These are phyloP conservation scores for Neurospora pannonica DNA, from an alignment of 495 filamentous ascomycete genomes.

Conservation along the genomic window DNA sequence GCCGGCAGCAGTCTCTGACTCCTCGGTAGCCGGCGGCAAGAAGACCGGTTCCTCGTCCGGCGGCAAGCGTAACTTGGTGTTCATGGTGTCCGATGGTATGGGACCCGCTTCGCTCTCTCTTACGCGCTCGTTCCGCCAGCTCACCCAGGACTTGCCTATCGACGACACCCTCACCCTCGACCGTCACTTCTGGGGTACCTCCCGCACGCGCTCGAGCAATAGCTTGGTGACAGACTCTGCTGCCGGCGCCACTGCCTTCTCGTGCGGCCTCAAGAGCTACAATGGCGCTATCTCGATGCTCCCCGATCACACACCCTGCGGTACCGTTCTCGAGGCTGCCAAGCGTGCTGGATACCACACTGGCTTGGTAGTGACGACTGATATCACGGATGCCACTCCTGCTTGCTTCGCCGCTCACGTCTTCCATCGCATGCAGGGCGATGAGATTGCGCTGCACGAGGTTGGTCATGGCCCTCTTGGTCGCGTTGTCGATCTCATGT, in stretches of 20 bases:
- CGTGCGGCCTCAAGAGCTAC: conserved; percentile 84
- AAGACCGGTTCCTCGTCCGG: conserved; percentile 27
- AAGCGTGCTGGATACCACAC: conserved; percentile 86
- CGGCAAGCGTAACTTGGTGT: conserved; percentile 87
- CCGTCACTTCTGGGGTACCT: conserved; percentile 77
- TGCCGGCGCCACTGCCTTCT: conserved; percentile 92
- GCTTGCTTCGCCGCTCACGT: conserved; percentile 92
- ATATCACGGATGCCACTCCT: conserved; percentile 95
- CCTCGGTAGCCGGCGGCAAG: conserved; percentile 34
- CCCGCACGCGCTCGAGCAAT: conserved; percentile 70
- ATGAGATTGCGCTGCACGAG: conserved; percentile 85
- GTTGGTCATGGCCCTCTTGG: conserved; percentile 75
- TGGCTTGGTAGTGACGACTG: conserved; percentile 88
- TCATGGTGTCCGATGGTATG: conserved; percentile 99
- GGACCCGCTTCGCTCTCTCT: conserved; percentile 81
- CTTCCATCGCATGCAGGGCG: conserved; percentile 66
- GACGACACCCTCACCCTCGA: conserved; percentile 72
- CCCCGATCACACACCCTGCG: conserved; percentile 77
- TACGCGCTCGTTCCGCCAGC: conserved; percentile 75
- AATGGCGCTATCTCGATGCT: conserved; percentile 90
- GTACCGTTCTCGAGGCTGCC: conserved; percentile 89
- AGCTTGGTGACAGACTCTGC: conserved; percentile 89
- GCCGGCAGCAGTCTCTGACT: conserved; percentile 64
- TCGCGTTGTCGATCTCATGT: conserved; percentile 76
- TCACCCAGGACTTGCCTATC: conserved; percentile 51